Percentiles rank a stretch among this genome's conserved stretches.
Conservation (phyloP, 2,329 filamentous ascomycete genomes). For the Aspergillus proliferans region DNA sequence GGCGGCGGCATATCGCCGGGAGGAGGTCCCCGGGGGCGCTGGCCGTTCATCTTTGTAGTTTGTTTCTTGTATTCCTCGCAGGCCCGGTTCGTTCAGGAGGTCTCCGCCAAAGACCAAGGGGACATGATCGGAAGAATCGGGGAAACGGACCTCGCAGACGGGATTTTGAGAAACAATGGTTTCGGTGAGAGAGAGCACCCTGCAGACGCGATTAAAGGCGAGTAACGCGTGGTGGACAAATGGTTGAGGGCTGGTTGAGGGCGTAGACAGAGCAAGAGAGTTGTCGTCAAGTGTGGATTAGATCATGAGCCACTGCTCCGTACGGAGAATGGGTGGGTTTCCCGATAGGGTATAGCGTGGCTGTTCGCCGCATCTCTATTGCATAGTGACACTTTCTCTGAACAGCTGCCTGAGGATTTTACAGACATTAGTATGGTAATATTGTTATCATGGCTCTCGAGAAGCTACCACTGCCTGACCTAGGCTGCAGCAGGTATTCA, state of each 20-base stretch:
- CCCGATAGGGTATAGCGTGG: background rate
- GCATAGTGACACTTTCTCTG: background rate
- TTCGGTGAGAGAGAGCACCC: too few species aligned
- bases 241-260: too few species aligned
- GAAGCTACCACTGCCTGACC: too few species aligned
- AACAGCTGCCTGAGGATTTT: background rate
- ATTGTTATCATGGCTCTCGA: too few species aligned
- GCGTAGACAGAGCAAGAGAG: too few species aligned
- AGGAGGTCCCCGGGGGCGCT: constrained; percentile 30
- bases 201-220: too few species aligned
- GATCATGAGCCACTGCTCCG: background rate
- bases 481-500: too few species aligned
- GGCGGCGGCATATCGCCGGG: constrained; percentile 22
- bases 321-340: background rate
- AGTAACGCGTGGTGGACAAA: too few species aligned
- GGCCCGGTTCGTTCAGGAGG: constrained; percentile 20
- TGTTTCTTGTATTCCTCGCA: constrained; percentile 6
- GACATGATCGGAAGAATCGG: constrained; percentile 25
- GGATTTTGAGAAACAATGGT: background rate
- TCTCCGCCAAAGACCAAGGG: constrained; percentile 19
- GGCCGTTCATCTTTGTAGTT: constrained; percentile 29
- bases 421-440: too few species aligned
- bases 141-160: constrained; percentile 6
- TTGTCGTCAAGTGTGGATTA: background rate
- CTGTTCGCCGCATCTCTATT: background rate